Evolutionary conservation across 2,329 filamentous ascomycete species (phyloP), one percentile per base, ranked within the genome.

Genomic region (Xylaria sp.): DNA sequence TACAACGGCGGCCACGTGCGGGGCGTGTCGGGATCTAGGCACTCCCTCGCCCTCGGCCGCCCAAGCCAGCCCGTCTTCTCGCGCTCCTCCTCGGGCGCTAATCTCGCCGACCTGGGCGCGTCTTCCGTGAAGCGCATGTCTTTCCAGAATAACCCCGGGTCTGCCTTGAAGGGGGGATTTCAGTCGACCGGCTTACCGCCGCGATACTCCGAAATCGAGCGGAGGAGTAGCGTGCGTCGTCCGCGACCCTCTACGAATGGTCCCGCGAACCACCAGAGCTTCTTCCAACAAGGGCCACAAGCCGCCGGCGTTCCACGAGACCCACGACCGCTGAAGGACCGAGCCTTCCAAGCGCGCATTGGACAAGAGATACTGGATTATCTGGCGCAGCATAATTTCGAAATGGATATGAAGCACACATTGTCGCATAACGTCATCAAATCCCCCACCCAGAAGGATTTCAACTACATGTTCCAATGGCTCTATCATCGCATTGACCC

Each of bases 401-500:
- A 99, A 80, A 90, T 97, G 86, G 94, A 98, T 74, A 97, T 97
- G 90, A 97, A 97, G 81, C 93, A 98, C 79, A 91, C 90, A 1
- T 84, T 99, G n/a, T 93, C 93, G 0, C 91, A 92, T 71, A 97
- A 97, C 75, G 92, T 93, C 7, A 90, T 97, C 78, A 95, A 93
- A 75, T 97, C 93, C 50, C 97, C 96, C 0, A 99, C 95, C 0
- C 95, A 98, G 75, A 99, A 99, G 78, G 96, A 99, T 79, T 99
- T 99, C 83, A 96, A 97, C 76, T 91, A 89, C 80, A 97, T 99
- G 86, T 99, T 99, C 77, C 94, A 98, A 76, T 99, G 95, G 93
- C 85, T 99, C 3, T 99, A 99, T 80, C 93, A 94, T 76, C 92
- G 94, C 65, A 97, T 99, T 77, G 96, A 99, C 77, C 96, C 96